Evolutionary conservation across 345 rosid species (phyloP).

Genomic region (Eucalyptus cladocalyx): DNA sequence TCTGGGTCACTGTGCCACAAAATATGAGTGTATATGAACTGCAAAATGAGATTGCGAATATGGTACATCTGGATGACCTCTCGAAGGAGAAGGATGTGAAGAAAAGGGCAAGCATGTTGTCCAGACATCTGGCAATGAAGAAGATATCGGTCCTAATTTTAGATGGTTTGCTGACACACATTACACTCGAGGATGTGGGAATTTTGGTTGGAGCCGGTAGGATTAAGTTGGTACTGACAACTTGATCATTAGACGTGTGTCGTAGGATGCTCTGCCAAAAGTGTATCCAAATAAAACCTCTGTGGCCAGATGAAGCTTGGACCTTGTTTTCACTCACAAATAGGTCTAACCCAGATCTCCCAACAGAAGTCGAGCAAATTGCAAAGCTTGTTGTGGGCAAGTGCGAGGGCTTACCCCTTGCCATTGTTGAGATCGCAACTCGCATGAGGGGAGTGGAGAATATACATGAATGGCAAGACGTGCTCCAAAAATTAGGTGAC

Average conservation of each 20-base stretch:
- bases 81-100: not conserved
- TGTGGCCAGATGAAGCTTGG: not conserved
- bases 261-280: not conserved
- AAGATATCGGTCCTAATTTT: not conserved
- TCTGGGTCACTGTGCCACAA: not conserved
- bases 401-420: not conserved
- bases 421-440: not conserved
- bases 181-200: not conserved
- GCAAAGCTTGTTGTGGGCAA: not conserved
- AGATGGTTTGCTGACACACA: not conserved
- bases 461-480: not conserved
- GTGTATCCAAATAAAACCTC: not conserved
- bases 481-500: not conserved
- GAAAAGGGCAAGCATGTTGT: not conserved
- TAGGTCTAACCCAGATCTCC: not conserved
- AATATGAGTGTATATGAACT: not conserved
- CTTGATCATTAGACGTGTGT: not conserved
- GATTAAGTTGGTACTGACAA: not conserved
- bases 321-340: not conserved
- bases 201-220: not conserved
- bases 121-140: not conserved
- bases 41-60: not conserved
- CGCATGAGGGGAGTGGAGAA: constrained; percentile 1
- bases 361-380: not conserved
- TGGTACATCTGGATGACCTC: not conserved